Conservation (phyloP, 75 land plant genomes). For the Picea sitchensis region DNA sequence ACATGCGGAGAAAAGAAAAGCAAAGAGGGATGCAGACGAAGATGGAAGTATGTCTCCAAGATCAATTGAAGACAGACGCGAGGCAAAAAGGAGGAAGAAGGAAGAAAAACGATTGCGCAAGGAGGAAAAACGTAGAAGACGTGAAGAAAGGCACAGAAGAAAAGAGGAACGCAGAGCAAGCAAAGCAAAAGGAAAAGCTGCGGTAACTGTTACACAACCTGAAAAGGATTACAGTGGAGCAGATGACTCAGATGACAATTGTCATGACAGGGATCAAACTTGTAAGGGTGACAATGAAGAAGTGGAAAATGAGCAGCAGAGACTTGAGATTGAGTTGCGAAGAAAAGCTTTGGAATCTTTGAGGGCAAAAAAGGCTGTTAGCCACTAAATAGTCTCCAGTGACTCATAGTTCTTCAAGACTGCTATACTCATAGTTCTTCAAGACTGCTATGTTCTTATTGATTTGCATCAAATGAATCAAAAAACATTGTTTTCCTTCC, state of each 20-base stretch:
- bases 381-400: conserved; percentile 24
- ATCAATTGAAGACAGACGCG: conserved; percentile 44
- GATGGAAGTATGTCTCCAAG: conserved; percentile 34
- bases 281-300: conserved; percentile 40
- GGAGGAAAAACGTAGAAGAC: conserved; percentile 65
- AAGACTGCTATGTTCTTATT: neutral
- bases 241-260: conserved; percentile 14
- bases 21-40: conserved; percentile 41
- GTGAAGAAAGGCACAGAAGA: conserved; percentile 70
- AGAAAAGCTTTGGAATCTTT: conserved; percentile 85
- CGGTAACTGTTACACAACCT: conserved; percentile 16
- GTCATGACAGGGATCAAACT: conserved; percentile 11
- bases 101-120: conserved; percentile 73
- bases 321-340: conserved; percentile 72
- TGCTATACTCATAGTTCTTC: neutral
- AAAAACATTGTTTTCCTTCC: conserved; percentile 3
- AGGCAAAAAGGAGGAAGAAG: conserved; percentile 65
- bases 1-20: conserved; percentile 29
- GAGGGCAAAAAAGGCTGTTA: conserved; percentile 68
- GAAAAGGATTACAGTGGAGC: conserved; percentile 18
- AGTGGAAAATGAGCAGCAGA: conserved; percentile 58
- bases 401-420: neutral
- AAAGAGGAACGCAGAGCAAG: conserved; percentile 66
- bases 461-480: neutral
- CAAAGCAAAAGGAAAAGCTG: conserved; percentile 35